Evolutionary conservation across 768 basidiomycete species (phyloP), one percentile per base, ranked within the genome.

Genomic region (Exsudoporus frostii): DNA sequence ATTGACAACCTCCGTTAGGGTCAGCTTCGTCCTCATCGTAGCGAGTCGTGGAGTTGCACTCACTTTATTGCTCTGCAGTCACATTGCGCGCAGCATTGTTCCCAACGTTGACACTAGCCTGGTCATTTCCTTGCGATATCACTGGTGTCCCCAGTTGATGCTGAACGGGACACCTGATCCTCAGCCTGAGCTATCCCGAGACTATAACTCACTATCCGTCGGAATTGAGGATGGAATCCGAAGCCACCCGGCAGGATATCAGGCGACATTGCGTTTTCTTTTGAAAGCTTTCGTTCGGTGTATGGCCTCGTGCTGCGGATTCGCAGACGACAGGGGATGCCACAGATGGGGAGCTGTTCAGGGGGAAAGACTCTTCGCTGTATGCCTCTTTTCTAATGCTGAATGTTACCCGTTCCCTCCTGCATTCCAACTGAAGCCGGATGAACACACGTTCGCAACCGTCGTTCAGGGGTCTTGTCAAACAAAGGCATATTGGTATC

Each of bases 71-170:
- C 57, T 20, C 58, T 77, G 41, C 76, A 77, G 51, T 60, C 64
- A 17, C 71, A 62, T 6, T 78, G 77, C 39, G 56, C 73, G 4
- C 55, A 57, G 1, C 73, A 54, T 78, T 37, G 55, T 77, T 1
- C 77, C 76, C 2, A 76, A 78, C 53, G 68, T 78, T 38, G 76
- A 78, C 53, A 74, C 73, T 2, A n/a, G n/a, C 70, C 74, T 9
- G 77, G 70, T 0, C 77, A 79, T 56, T 73, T 76, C 7, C 66
- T 78, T 25, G 71, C 68, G 5, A 73, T 78, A 50, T 71, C 73
- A 19, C 73, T 78, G 76, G 77, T 75, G 70, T 40, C 76, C 76
- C 9, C 66, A 76, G 55, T 60, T 78, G 13, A 71, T 72, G 60
- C 54, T 72, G 15, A 63, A 68, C 13, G 66, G 64, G 11, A 61